These are phyloP conservation scores for Cercospora sp. DNA, from an alignment of 2,329 filamentous ascomycete species.

Conservation along the genomic window DNA sequence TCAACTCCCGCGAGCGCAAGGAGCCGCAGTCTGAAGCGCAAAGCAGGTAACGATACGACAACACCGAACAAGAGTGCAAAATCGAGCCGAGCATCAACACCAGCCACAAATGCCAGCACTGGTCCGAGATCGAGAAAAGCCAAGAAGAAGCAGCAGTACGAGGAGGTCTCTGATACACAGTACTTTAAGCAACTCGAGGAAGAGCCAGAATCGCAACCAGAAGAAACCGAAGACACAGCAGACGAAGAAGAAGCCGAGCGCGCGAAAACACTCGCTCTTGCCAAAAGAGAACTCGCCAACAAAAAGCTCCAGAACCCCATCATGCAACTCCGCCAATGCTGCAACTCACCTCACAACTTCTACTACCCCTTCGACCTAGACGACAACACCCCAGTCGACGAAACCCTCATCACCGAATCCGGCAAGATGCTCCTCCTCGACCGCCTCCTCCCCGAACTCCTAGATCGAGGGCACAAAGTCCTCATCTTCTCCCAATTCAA, in stretches of 20 bases:
- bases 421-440: conserved; percentile 97
- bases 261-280: conserved; percentile 69
- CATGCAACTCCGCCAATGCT: conserved; percentile 87
- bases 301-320: conserved; percentile 94
- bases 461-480: conserved; percentile 78
- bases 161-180: conserved; percentile 75
- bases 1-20: conserved; percentile 52
- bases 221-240: conserved; percentile 43
- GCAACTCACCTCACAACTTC: conserved; percentile 94
- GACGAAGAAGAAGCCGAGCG: conserved; percentile 64
- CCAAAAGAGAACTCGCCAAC: conserved; percentile 81
- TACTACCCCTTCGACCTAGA: conserved; percentile 80
- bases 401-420: conserved; percentile 79
- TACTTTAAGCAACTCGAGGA: conserved; percentile 78
- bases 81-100: conserved; percentile 74
- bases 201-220: conserved; percentile 49
- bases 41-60: conserved; percentile 45
- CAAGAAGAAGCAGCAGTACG: conserved; percentile 60
- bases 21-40: conserved; percentile 60
- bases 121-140: conserved; percentile 56
- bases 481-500: conserved; percentile 97
- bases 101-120: conserved; percentile 54
- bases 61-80: conserved; percentile 70
- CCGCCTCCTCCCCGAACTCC: conserved; percentile 73
- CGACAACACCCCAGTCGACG: conserved; percentile 64